A percentile compares a stretch with the other conserved stretches of the same genome.
These are phyloP conservation scores for Metschnikowia matae DNA, from an alignment of 805 yeast genomes.

Conservation along the genomic window DNA sequence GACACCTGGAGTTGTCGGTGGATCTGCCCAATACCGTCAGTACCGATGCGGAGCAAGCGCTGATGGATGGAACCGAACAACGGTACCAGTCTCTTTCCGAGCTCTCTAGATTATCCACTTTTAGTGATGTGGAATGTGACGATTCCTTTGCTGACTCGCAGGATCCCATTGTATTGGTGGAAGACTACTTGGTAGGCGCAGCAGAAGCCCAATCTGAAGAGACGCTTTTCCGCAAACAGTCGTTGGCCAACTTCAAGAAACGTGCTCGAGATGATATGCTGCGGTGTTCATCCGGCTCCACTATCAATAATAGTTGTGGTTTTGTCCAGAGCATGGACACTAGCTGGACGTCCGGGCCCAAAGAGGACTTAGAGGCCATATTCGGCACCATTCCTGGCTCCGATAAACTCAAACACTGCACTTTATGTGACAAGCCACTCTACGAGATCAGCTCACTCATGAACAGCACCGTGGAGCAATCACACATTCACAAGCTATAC, in stretches of 20 bases:
- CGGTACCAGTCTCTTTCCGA: neutral
- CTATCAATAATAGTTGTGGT: neutral
- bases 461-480: conserved; percentile 12
- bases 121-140: conserved; percentile 8
- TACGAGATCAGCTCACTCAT: conserved; percentile 53
- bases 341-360: neutral
- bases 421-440: conserved; percentile 66
- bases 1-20: conserved; percentile 5
- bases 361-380: conserved; percentile 32
- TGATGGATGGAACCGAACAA: neutral
- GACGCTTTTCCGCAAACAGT: conserved; percentile 25
- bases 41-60: neutral
- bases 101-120: neutral
- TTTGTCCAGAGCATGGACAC: neutral
- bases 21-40: neutral
- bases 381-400: conserved; percentile 38
- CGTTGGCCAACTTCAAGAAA: conserved; percentile 38
- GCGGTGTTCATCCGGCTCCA: conserved; percentile 1
- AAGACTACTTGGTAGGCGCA: conserved; percentile 45
- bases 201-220: conserved; percentile 7
- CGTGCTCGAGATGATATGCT: conserved; percentile 10
- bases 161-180: conserved; percentile 48
- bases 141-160: conserved; percentile 23
- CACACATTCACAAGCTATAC: conserved; percentile 21
- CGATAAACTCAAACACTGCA: conserved; percentile 47